These are phyloP conservation scores for Mucor ambiguus DNA, from an alignment of 371 early-diverging fungal genomes.

Conservation along the genomic window DNA sequence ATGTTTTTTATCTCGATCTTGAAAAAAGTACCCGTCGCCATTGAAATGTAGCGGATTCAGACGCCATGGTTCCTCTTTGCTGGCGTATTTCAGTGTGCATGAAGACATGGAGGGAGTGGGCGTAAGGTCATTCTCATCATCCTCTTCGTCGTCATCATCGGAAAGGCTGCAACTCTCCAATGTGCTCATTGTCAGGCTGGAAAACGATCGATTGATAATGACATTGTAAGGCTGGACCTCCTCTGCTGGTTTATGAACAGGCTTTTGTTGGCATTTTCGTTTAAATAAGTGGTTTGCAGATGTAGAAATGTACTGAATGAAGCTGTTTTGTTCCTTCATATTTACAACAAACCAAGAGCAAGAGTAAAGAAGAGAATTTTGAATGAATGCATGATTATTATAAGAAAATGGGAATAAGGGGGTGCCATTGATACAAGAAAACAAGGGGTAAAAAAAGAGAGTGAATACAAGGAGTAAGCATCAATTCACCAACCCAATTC, in stretches of 20 bases:
- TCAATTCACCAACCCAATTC: background rate
- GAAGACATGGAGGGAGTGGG: background rate
- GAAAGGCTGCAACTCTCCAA: background rate
- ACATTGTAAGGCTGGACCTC: background rate
- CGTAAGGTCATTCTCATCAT: background rate
- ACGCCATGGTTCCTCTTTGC: conserved; percentile 15
- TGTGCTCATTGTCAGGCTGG: conserved; percentile 9
- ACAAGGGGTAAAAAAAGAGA: background rate
- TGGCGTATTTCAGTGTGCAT: background rate
- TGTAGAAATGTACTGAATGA: background rate
- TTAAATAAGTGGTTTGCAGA: background rate
- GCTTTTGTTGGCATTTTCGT: background rate
- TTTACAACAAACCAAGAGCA: background rate
- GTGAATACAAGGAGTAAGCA: background rate
- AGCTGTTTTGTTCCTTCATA: conserved; percentile 2
- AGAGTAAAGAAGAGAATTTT: background rate
- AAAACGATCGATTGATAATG: conserved; percentile 4
- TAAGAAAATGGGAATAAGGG: background rate
- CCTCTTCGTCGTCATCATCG: background rate
- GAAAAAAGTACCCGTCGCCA: conserved; percentile 14
- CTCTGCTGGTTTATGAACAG: background rate
- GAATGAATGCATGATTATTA: background rate
- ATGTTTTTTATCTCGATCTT: conserved; percentile 14
- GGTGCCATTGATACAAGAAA: background rate
- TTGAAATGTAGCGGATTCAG: background rate